Percentiles rank a stretch among this genome's conserved stretches.
phyloP scores from a whole-genome alignment of 306 rosid species.

The Vigna hirtella region DNA sequence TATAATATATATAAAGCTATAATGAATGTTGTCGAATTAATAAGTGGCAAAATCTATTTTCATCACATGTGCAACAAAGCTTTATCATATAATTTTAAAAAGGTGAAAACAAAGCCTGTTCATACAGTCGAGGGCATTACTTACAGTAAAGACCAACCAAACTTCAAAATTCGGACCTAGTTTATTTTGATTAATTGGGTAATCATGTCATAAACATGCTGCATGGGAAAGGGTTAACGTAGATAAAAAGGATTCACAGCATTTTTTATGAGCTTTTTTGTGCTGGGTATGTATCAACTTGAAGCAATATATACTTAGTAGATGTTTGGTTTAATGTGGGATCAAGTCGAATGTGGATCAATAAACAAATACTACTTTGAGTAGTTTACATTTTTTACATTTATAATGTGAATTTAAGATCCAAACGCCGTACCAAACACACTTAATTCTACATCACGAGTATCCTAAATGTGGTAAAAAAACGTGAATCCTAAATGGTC shows the following conservation, averaged over 20 bases:
- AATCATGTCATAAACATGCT: slow-evolving; percentile 14
- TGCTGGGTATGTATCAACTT: no score
- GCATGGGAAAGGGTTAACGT: neutral
- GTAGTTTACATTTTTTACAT: no score
- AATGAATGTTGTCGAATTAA: slow-evolving; percentile 7
- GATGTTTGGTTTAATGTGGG: no score
- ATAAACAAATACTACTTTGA: no score
- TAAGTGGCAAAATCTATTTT: neutral
- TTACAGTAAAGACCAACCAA: slow-evolving; percentile 21
- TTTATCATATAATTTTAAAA: neutral
- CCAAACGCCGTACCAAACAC: no score
- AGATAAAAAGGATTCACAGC: slow-evolving; percentile 3
- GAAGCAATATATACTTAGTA: no score
- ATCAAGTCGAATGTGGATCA: no score
- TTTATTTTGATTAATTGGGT: slow-evolving; percentile 11
- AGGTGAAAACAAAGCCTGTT: slow-evolving; percentile 4
- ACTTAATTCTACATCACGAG: no score
- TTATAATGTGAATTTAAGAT: no score
- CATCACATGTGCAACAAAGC: neutral
- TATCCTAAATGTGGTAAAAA: no score
- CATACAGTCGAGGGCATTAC: neutral
- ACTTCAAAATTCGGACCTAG: neutral
- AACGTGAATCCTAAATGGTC: no score
- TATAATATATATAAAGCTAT: neutral
- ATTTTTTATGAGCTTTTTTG: no score